Percentiles rank a stretch among this genome's conserved stretches.
These are phyloP conservation scores for Ustilago crameri DNA, from an alignment of 1,284 basidiomycete species.

Conservation along the genomic window DNA sequence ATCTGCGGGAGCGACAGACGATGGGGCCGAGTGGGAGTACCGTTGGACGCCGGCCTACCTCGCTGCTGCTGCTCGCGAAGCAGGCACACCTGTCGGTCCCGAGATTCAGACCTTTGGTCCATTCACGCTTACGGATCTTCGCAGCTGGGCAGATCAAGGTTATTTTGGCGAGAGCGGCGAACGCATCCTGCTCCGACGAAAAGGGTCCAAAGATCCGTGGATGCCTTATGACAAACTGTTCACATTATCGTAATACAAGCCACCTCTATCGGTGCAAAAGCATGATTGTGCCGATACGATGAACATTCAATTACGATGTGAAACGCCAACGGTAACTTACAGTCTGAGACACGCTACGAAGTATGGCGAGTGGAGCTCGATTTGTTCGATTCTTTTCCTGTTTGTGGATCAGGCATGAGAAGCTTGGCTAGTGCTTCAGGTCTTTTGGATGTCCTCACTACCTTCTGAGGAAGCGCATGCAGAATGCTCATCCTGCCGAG, in stretches of 20 bases:
- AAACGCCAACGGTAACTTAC: no score
- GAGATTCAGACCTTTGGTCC: slow-evolving; percentile 62
- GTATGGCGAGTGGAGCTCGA: no score
- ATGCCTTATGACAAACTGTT: slow-evolving; percentile 15
- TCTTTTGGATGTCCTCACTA: no score
- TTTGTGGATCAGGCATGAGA: no score
- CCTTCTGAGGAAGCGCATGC: no score
- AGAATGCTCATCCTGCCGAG: no score
- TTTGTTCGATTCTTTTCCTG: no score
- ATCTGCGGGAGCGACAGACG: not conserved
- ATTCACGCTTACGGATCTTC: slow-evolving; percentile 46
- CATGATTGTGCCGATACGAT: no score
- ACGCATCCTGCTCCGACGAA: slow-evolving; percentile 51
- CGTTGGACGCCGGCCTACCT: slow-evolving; percentile 63
- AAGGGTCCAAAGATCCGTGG: slow-evolving; percentile 33
- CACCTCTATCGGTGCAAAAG: no score
- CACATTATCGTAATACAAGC: slow-evolving; percentile 3
- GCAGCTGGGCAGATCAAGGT: slow-evolving; percentile 55
- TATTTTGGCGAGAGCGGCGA: slow-evolving; percentile 62
- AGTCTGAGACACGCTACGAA: no score
- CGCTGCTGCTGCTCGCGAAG: slow-evolving; percentile 41
- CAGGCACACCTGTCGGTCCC: slow-evolving; percentile 34
- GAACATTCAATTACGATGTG: no score
- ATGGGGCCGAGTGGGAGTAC: slow-evolving; percentile 54
- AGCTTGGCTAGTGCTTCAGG: no score